Evolutionary conservation across 441 rosid species (phyloP), one percentile per base, ranked within the genome.

Genomic region (Gossypium trilobum): DNA sequence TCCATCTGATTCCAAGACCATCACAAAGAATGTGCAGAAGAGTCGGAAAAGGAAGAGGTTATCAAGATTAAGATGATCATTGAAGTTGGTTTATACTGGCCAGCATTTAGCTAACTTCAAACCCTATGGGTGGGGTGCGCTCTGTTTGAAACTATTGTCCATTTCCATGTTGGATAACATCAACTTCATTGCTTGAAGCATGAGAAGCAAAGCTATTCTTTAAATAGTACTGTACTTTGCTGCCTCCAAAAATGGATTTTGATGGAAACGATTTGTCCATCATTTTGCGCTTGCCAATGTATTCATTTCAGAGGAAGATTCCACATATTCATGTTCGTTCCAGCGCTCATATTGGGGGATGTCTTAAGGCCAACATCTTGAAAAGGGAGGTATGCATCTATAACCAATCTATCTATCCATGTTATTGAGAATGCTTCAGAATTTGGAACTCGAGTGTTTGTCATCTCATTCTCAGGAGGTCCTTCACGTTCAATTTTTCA

Each of bases 1-100:
- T 73, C 80, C 83, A 23, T 79, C 81, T 2, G 39, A 75, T 78
- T 77, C 85, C 57, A 73, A 31, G 70, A 71, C 70, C 17, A 51
- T 27, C 59, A 4, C 78, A 22, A 75, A 75, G 68, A 55, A 55
- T 59, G 31, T 63, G 0, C 65, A 20, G 10, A 80, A 72, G 81
- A 85, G 65, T 42, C 70, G 80, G 14, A 87, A 87, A 76, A 75
- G 86, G 9, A 87, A 70, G 77, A 82, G 87, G 71, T 72, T 87
- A 61, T 84, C 91, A 17, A 71, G 84, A 75, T 72, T 88, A 60
- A 78, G 82, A 75, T 83, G 81, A 78, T 46, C 31, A 2, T 19
- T 13, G 4, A 52, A 33, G 63, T 20, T 55, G 20, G 3, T 33
- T 31, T 29, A 50, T 4, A 19, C 31, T 50, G 22, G 57, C 7